Evolutionary conservation across 139 green algal species (phyloP).

Genomic region (Medakamo hakoo): DNA sequence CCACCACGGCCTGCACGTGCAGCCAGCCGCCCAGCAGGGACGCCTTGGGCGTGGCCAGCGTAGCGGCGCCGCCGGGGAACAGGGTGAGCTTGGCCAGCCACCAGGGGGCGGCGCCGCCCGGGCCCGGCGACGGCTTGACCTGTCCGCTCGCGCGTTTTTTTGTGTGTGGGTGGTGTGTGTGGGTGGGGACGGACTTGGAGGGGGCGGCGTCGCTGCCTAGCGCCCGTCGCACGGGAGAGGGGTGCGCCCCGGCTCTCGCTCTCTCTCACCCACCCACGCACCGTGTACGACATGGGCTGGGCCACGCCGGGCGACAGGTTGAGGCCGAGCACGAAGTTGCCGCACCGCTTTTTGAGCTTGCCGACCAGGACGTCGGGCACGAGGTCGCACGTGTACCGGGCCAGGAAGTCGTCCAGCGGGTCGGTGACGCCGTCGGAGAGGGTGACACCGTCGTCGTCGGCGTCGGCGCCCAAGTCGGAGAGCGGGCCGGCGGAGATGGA

Average conservation of each 20-base stretch:
- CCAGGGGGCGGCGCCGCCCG: not conserved
- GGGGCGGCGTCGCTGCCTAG: no score
- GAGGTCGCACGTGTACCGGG: not conserved
- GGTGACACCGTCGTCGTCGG: not conserved
- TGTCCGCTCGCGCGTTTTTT: no score
- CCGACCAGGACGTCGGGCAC: not conserved
- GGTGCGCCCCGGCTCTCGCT: no score
- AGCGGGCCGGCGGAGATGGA: no score
- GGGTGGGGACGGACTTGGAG: no score
- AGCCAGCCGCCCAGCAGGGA: not conserved
- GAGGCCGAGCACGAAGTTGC: no score
- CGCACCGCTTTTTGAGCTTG: not conserved
- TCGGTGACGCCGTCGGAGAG: not conserved
- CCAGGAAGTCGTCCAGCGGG: not conserved
- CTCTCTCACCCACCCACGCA: not conserved
- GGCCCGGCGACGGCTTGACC: not conserved
- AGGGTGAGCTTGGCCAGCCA: not conserved
- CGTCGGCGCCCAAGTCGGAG: no score
- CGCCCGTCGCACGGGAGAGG: no score
- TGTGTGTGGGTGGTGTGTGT: no score
- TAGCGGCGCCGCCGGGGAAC: not conserved
- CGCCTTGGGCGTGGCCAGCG: not conserved
- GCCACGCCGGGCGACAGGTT: no score
- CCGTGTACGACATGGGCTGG: no score
- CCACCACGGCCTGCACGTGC: not conserved